Percentiles rank a stretch among this genome's conserved stretches.
Conservation (phyloP, 2,329 filamentous ascomycete species). For the Drechslera avenae region DNA sequence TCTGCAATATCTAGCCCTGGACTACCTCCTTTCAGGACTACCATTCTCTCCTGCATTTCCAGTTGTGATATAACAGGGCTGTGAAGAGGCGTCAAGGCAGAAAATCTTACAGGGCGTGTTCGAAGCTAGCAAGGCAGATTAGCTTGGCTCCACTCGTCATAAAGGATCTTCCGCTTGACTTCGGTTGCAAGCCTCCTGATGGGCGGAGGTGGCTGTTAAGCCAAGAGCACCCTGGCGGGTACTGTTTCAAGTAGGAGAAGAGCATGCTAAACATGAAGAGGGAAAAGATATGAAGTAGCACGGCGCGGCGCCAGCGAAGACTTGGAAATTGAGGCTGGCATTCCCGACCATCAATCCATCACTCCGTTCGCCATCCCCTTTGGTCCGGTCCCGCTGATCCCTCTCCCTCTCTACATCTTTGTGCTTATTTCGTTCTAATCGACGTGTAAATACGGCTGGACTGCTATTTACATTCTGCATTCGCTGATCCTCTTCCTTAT, state of each 20-base stretch:
- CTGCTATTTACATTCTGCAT: slow-evolving; percentile 7
- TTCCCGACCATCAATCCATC: background rate
- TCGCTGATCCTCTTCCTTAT: slow-evolving; percentile 3
- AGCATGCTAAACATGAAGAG: slow-evolving; percentile 3
- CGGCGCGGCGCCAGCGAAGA: background rate
- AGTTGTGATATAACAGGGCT: slow-evolving; percentile 4
- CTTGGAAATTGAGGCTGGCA: slow-evolving; percentile 6
- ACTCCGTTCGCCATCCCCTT: slow-evolving; percentile 4
- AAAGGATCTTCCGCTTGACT: slow-evolving; percentile 4
- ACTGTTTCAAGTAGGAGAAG: slow-evolving; percentile 7
- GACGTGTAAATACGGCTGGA: slow-evolving; percentile 11
- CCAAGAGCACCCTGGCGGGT: slow-evolving; percentile 10
- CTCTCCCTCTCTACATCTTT: slow-evolving; percentile 9
- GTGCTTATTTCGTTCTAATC: slow-evolving; percentile 10
- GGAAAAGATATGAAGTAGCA: slow-evolving; percentile 9
- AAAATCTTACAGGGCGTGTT: slow-evolving; percentile 6
- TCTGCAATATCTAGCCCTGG: background rate
- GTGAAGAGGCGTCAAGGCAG: slow-evolving; percentile 1
- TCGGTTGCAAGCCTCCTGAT: slow-evolving; percentile 2
- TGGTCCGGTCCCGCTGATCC: slow-evolving; percentile 5
- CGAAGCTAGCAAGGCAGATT: slow-evolving; percentile 4
- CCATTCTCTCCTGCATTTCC: background rate
- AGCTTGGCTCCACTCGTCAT: slow-evolving; percentile 5
- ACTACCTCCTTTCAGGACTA: background rate
- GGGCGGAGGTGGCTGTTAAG: slow-evolving; percentile 7